phyloP scores from a whole-genome alignment of 1,284 basidiomycete genomes.

The Baeospora myosura region DNA sequence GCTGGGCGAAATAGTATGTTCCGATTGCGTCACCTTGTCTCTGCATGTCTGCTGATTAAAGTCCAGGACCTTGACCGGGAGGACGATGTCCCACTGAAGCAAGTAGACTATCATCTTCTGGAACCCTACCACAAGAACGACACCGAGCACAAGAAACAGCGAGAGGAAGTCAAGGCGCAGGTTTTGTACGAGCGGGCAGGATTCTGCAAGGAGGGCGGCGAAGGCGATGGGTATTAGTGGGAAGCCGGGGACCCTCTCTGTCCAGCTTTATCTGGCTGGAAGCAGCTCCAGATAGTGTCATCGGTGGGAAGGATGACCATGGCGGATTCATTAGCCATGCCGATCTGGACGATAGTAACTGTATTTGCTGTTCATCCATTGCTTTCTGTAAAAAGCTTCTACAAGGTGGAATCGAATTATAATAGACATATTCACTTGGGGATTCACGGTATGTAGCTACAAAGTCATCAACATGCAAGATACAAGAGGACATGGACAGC shows the following conservation, averaged over 20 bases:
- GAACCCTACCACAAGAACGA: conserved; percentile 70
- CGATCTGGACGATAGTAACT: not conserved
- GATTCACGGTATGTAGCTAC: conserved; percentile 1
- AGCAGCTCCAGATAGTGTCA: not conserved
- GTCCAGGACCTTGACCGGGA: conserved; percentile 86
- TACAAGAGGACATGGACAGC: conserved; percentile 11
- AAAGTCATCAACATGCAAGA: not conserved
- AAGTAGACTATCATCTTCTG: conserved; percentile 66
- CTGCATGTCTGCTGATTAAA: conserved; percentile 8
- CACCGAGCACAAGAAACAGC: conserved; percentile 57
- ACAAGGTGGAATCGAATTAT: too few relatives aligned
- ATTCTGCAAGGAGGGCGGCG: conserved; percentile 83
- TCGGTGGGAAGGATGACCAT: not conserved
- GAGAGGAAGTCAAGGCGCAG: conserved; percentile 68
- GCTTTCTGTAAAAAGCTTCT: too few relatives aligned
- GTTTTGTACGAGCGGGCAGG: conserved; percentile 73
- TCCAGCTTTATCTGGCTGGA: not conserved
- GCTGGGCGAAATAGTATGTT: conserved; percentile 90
- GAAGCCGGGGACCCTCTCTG: not conserved
- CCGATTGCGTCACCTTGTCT: conserved; percentile 6
- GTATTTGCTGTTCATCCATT: too few relatives aligned
- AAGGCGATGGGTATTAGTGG: conserved; percentile 78
- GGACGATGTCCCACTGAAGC: conserved; percentile 77
- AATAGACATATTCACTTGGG: not conserved
- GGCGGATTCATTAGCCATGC: conserved; percentile 5